These are phyloP conservation scores for Colletotrichum graminicola DNA, from an alignment of 2,329 filamentous ascomycete species.

Conservation along the genomic window DNA sequence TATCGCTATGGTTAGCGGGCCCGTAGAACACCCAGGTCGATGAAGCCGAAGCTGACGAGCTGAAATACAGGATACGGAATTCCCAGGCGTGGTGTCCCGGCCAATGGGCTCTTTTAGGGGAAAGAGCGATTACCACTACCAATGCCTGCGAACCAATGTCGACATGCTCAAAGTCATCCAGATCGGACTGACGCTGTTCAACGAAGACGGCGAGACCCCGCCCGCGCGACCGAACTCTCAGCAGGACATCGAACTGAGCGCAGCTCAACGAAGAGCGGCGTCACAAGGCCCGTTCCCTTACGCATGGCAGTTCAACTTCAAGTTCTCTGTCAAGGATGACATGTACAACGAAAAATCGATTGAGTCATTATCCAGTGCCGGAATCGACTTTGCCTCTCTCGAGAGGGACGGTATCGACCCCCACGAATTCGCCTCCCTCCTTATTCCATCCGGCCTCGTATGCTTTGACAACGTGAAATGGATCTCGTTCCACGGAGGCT, in stretches of 20 bases:
- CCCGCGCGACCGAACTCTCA: slow-evolving; percentile 72
- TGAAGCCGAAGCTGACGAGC: slow-evolving; percentile 27
- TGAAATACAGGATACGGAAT: slow-evolving; percentile 85
- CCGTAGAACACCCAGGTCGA: not conserved
- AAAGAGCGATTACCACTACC: slow-evolving; percentile 98
- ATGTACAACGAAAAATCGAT: slow-evolving; percentile 99
- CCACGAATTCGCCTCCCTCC: slow-evolving; percentile 85
- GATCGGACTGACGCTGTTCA: slow-evolving; percentile 94
- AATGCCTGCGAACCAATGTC: slow-evolving; percentile 96
- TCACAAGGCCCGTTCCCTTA: slow-evolving; percentile 75
- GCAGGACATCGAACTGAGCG: slow-evolving; percentile 56
- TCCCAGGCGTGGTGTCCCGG: slow-evolving; percentile 95
- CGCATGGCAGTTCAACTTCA: slow-evolving; percentile 99
- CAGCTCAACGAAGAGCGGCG: slow-evolving; percentile 55
- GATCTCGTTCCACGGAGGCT: slow-evolving; percentile 98
- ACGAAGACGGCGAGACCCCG: slow-evolving; percentile 87
- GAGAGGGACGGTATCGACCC: slow-evolving; percentile 93
- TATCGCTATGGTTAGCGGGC: slow-evolving; percentile 88
- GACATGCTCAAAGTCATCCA: slow-evolving; percentile 98
- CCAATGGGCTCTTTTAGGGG: slow-evolving; percentile 95
- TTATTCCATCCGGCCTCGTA: slow-evolving; percentile 93
- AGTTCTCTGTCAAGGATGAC: slow-evolving; percentile 92
- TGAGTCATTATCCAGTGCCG: slow-evolving; percentile 87
- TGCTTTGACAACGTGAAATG: slow-evolving; percentile 90
- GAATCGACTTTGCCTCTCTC: slow-evolving; percentile 90